Conservation (phyloP, 2,329 filamentous ascomycete species). For the Fusarium palustre region DNA sequence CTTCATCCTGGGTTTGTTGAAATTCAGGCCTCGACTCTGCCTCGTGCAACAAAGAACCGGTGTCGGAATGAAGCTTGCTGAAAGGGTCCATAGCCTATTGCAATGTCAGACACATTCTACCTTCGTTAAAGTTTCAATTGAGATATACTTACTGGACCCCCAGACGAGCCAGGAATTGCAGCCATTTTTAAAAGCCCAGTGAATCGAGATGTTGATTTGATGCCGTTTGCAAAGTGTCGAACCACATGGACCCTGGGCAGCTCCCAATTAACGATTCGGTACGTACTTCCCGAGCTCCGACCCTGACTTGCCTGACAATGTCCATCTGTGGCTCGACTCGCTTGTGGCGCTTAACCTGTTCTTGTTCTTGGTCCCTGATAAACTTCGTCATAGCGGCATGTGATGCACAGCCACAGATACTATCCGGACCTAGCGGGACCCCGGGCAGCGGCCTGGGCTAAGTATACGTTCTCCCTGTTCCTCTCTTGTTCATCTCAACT, state of each 20-base stretch:
- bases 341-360: neutral
- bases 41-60: slow-evolving; percentile 54
- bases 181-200: slow-evolving; percentile 50
- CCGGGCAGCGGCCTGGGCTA: slow-evolving; percentile 24
- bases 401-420: slow-evolving; percentile 37
- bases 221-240: slow-evolving; percentile 34
- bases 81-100: slow-evolving; percentile 53
- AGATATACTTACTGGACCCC: slow-evolving; percentile 47
- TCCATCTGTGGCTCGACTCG: slow-evolving; percentile 19
- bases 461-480: slow-evolving; percentile 31
- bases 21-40: slow-evolving; percentile 54
- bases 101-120: slow-evolving; percentile 39
- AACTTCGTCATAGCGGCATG: slow-evolving; percentile 35
- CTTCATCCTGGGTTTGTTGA: slow-evolving; percentile 54
- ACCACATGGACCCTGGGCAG: slow-evolving; percentile 40
- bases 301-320: neutral
- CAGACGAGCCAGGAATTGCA: slow-evolving; percentile 48
- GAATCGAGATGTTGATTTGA: slow-evolving; percentile 36
- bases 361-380: neutral
- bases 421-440: slow-evolving; percentile 31
- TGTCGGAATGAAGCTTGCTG: slow-evolving; percentile 56
- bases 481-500: slow-evolving; percentile 33
- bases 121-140: neutral
- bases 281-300: slow-evolving; percentile 31
- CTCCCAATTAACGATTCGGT: slow-evolving; percentile 25